Evolutionary conservation across 176 grass and related monocot genomes (phyloP).

Genomic region (Oryza meyeriana): DNA sequence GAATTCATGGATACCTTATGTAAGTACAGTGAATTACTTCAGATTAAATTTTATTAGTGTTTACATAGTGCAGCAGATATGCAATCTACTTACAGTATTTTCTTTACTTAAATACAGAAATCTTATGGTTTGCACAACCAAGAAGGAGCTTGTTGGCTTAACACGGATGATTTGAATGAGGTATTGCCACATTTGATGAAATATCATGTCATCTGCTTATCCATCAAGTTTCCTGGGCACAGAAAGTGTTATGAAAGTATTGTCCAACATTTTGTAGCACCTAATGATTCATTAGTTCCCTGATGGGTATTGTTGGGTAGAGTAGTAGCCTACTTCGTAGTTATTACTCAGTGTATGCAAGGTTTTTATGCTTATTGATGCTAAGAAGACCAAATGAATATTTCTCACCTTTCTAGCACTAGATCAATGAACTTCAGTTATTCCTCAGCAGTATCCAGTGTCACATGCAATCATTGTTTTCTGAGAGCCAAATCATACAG

Average conservation of each 20-base stretch:
- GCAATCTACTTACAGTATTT: constrained; percentile 39
- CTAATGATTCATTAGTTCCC: background rate
- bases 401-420: constrained; percentile 17
- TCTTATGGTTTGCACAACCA: constrained; percentile 51
- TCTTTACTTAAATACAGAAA: constrained; percentile 56
- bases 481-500: background rate
- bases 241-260: background rate
- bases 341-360: constrained; percentile 11
- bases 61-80: constrained; percentile 24
- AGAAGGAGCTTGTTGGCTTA: constrained; percentile 61
- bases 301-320: constrained; percentile 6
- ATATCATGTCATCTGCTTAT: constrained; percentile 27
- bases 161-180: constrained; percentile 79
- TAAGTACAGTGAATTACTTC: constrained; percentile 49
- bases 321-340: constrained; percentile 7
- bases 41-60: background rate
- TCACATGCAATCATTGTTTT: background rate
- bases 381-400: background rate
- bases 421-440: constrained; percentile 1
- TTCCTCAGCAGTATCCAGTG: background rate
- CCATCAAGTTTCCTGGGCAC: constrained; percentile 18
- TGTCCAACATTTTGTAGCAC: constrained; percentile 8
- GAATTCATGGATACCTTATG: constrained; percentile 91
- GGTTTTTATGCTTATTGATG: constrained; percentile 1
- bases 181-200: constrained; percentile 45